A percentile compares a stretch with the other conserved stretches of the same genome.
phyloP scores from a whole-genome alignment of 768 basidiomycete species.

The Dioszegia crocea region DNA sequence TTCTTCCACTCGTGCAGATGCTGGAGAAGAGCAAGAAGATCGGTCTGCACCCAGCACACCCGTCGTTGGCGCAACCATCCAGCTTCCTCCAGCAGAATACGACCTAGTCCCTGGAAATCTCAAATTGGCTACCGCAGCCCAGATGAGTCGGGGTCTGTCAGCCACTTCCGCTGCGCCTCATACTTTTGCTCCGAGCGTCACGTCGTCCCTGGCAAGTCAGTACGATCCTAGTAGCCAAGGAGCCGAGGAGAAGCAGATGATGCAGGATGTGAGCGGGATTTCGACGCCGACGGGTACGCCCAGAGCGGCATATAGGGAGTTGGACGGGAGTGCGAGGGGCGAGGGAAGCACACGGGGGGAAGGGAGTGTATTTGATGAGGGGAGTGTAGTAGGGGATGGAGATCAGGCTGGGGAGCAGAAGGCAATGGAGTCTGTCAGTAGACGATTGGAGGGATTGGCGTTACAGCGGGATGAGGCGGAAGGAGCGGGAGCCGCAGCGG shows the following conservation, averaged over 20 bases:
- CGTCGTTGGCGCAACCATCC: constrained; percentile 13
- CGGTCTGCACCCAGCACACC: constrained; percentile 33
- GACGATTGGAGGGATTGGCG: not conserved
- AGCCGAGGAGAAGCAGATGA: constrained; percentile 29
- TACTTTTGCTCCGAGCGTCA: constrained; percentile 11
- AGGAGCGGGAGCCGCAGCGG: not conserved
- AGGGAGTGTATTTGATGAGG: constrained; percentile 12
- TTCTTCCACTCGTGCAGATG: constrained; percentile 40
- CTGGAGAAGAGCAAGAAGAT: constrained; percentile 26
- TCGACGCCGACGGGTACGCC: constrained; percentile 41
- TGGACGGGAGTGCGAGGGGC: constrained; percentile 22
- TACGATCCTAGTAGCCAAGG: constrained; percentile 20
- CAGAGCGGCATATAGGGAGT: constrained; percentile 25
- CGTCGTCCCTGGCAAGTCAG: constrained; percentile 14
- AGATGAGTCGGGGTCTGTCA: constrained; percentile 5
- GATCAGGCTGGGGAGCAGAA: not conserved
- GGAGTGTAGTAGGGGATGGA: constrained; percentile 6
- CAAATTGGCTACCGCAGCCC: constrained; percentile 17
- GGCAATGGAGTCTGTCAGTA: constrained; percentile 4
- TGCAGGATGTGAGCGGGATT: constrained; percentile 37
- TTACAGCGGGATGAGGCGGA: not conserved
- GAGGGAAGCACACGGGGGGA: constrained; percentile 23
- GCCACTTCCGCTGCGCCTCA: not conserved
- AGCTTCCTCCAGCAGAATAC: constrained; percentile 23
- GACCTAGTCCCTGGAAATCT: constrained; percentile 32